These are phyloP conservation scores for Globisporangium nunn DNA, from an alignment of 352 stramenopile species.

Conservation along the genomic window DNA sequence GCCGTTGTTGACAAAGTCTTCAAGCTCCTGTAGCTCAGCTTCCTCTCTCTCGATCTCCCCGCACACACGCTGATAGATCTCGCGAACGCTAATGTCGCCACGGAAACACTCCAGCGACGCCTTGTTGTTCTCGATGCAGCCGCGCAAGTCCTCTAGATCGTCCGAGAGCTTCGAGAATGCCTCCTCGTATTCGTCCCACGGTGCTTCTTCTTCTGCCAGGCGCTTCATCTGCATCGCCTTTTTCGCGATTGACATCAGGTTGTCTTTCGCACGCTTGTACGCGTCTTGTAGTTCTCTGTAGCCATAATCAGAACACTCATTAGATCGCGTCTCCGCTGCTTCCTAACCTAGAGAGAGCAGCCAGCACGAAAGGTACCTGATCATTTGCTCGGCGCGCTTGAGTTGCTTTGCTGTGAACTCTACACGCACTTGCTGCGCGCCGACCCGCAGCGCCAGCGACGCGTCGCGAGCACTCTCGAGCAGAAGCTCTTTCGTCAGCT, in stretches of 20 bases:
- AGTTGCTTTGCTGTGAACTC: slow-evolving; percentile 59
- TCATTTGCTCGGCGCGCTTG: slow-evolving; percentile 38
- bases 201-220: slow-evolving; percentile 56
- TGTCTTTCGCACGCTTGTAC: slow-evolving; percentile 57
- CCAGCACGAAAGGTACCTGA: slow-evolving; percentile 24
- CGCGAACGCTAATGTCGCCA: slow-evolving; percentile 63
- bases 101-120: slow-evolving; percentile 74
- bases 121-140: slow-evolving; percentile 83
- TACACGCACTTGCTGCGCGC: slow-evolving; percentile 59
- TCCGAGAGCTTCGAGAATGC: slow-evolving; percentile 58
- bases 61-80: slow-evolving; percentile 62
- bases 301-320: background rate
- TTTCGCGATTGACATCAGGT: slow-evolving; percentile 47
- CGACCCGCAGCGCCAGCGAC: slow-evolving; percentile 43
- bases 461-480: slow-evolving; percentile 41
- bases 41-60: slow-evolving; percentile 68
- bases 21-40: slow-evolving; percentile 40
- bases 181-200: slow-evolving; percentile 57
- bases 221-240: slow-evolving; percentile 64
- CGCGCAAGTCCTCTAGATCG: slow-evolving; percentile 69
- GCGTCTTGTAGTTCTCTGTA: slow-evolving; percentile 44
- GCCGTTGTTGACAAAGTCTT: slow-evolving; percentile 51
- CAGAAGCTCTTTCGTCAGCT: slow-evolving; percentile 46
- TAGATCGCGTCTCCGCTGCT: background rate
- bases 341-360: background rate